Evolutionary conservation across 2,329 filamentous ascomycete species (phyloP).

Genomic region (Neoscytalidium dimidiatum): DNA sequence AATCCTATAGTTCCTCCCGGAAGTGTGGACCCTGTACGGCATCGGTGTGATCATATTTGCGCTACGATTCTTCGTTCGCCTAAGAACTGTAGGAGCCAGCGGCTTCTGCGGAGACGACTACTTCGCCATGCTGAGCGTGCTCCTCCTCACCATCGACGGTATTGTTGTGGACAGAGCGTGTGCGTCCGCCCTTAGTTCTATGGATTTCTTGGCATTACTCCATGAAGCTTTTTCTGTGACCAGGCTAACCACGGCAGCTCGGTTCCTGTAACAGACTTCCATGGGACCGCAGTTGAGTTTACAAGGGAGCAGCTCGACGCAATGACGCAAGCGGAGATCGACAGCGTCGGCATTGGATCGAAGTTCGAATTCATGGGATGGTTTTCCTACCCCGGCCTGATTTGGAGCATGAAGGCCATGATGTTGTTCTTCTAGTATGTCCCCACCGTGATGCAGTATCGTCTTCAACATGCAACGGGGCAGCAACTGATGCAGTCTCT

Average conservation of each 20-base stretch:
- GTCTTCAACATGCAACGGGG: too few relatives aligned
- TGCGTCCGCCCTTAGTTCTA: neutral
- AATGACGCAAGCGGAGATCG: neutral
- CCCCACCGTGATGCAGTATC: too few relatives aligned
- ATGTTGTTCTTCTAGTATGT: conserved; percentile 33
- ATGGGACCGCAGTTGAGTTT: conserved; percentile 3
- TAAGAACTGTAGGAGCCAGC: conserved; percentile 41
- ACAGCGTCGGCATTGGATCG: neutral
- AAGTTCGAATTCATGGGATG: conserved; percentile 11
- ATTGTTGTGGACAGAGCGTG: neutral
- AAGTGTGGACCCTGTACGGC: conserved; percentile 3
- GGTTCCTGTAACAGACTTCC: neutral
- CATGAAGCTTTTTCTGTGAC: too few relatives aligned
- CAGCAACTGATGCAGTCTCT: conserved; percentile 22
- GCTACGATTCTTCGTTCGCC: conserved; percentile 37
- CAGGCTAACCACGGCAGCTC: too few relatives aligned
- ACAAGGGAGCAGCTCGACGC: neutral
- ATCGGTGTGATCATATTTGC: neutral
- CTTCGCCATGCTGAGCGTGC: conserved; percentile 30
- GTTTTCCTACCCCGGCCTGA: conserved; percentile 34
- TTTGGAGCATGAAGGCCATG: conserved; percentile 37
- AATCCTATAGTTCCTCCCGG: conserved; percentile 1
- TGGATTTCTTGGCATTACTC: neutral
- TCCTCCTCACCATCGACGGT: neutral
- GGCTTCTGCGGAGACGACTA: conserved; percentile 44